Evolutionary conservation across 2,329 filamentous ascomycete species (phyloP).

Genomic region (Ascochyta lentis): DNA sequence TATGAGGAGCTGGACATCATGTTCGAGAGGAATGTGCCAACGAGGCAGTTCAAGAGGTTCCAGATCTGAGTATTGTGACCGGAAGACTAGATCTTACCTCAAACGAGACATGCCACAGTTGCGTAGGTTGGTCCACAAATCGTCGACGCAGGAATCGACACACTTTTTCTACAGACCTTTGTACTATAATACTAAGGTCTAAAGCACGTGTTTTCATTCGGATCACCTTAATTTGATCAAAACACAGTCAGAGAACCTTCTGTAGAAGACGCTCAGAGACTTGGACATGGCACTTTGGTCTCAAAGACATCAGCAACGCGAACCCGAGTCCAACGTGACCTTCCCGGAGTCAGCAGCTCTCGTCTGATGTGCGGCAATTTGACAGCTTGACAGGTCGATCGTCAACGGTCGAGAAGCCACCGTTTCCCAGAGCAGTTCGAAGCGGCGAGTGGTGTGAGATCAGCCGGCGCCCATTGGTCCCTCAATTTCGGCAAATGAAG

Average conservation of each 20-base stretch:
- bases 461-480: conserved; percentile 1
- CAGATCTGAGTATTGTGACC: conserved; percentile 2
- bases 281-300: not conserved
- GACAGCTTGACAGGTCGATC: not conserved
- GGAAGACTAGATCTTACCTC: not conserved
- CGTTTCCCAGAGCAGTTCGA: not conserved
- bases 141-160: not conserved
- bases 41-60: conserved; percentile 13
- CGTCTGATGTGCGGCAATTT: not conserved
- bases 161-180: too few species aligned
- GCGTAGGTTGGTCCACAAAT: not conserved
- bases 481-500: not conserved
- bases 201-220: not conserved
- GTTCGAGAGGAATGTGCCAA: conserved; percentile 37
- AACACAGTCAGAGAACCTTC: not conserved
- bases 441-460: conserved; percentile 7
- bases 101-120: not conserved
- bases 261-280: not conserved
- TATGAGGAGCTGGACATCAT: conserved; percentile 51
- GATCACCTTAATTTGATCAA: not conserved
- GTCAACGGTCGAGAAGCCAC: conserved; percentile 2
- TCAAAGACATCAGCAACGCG: too few species aligned
- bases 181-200: too few species aligned
- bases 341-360: not conserved
- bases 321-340: not conserved